A percentile compares a stretch with the other conserved stretches of the same genome.
Conservation (phyloP, 1,284 basidiomycete species). For the Leccinum proliferum region DNA sequence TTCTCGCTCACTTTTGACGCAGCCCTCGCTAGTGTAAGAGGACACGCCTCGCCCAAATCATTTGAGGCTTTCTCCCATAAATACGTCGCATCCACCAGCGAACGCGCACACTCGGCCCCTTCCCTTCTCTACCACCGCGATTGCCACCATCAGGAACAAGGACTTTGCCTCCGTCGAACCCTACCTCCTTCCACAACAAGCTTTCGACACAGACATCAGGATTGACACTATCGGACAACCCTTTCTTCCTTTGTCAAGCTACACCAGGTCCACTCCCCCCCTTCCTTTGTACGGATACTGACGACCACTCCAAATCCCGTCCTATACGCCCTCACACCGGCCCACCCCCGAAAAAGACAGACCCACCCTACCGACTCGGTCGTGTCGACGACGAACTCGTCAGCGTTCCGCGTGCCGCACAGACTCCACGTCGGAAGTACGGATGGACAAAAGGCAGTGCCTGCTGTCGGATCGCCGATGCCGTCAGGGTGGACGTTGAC, state of each 20-base stretch:
- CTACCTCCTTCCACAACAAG: conserved; percentile 50
- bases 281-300: background rate
- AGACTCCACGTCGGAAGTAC: conserved; percentile 59
- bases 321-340: conserved; percentile 50
- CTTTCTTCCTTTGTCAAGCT: conserved; percentile 43
- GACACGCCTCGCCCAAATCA: conserved; percentile 81
- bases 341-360: conserved; percentile 26
- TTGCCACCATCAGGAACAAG: conserved; percentile 25
- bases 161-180: conserved; percentile 78
- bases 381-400: conserved; percentile 61
- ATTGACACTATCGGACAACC: conserved; percentile 42
- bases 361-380: conserved; percentile 60
- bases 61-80: conserved; percentile 75
- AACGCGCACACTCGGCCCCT: conserved; percentile 48
- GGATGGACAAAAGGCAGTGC: conserved; percentile 78
- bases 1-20: too few relatives aligned
- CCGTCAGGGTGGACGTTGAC: conserved; percentile 46
- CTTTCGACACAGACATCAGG: conserved; percentile 45
- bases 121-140: conserved; percentile 24
- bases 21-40: conserved; percentile 55
- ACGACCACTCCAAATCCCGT: conserved; percentile 48
- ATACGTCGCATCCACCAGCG: conserved; percentile 73
- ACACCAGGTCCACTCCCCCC: conserved; percentile 47
- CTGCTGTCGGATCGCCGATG: conserved; percentile 80
- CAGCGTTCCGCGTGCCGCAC: conserved; percentile 50